Conservation (phyloP, 116 monocot genomes). For the Papilionanthe hybrid region DNA sequence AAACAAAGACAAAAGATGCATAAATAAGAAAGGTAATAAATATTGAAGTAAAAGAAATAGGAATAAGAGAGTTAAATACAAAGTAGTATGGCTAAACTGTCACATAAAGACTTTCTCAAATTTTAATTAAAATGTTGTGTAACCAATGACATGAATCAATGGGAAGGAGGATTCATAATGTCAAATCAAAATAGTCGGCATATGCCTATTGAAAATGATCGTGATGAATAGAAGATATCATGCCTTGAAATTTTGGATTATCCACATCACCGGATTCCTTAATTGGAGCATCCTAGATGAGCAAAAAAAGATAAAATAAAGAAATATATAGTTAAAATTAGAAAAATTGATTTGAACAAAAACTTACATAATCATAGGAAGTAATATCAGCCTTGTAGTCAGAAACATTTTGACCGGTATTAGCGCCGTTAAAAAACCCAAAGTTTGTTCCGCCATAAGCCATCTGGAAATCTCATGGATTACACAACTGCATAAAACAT, state of each 20-base stretch:
- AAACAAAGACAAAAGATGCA: not conserved
- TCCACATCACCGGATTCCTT: constrained; percentile 82
- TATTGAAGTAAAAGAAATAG: not conserved
- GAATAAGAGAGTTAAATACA: not conserved
- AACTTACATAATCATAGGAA: constrained; percentile 94
- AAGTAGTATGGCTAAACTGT: not conserved
- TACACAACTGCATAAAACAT: constrained; percentile 7
- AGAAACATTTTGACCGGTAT: constrained; percentile 71
- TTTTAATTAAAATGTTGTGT: not conserved
- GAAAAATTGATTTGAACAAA: not conserved
- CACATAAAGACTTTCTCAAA: not conserved
- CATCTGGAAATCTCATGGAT: constrained; percentile 51
- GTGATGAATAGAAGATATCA: constrained; percentile 1
- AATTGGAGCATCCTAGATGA: constrained; percentile 88
- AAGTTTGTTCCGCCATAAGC: constrained; percentile 98
- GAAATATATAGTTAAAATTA: not conserved
- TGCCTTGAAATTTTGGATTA: constrained; percentile 85
- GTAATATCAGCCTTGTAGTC: constrained; percentile 90
- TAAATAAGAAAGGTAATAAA: not conserved
- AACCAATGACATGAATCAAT: not conserved
- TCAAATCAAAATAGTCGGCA: not conserved
- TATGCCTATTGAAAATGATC: not conserved
- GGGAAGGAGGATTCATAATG: constrained; percentile 1
- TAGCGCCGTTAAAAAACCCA: constrained; percentile 92
- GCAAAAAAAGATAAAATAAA: not conserved